Evolutionary conservation across 805 yeast species (phyloP), one percentile per base, ranked within the genome.

Genomic region (Cyberlindnera xishuangbannaensis): DNA sequence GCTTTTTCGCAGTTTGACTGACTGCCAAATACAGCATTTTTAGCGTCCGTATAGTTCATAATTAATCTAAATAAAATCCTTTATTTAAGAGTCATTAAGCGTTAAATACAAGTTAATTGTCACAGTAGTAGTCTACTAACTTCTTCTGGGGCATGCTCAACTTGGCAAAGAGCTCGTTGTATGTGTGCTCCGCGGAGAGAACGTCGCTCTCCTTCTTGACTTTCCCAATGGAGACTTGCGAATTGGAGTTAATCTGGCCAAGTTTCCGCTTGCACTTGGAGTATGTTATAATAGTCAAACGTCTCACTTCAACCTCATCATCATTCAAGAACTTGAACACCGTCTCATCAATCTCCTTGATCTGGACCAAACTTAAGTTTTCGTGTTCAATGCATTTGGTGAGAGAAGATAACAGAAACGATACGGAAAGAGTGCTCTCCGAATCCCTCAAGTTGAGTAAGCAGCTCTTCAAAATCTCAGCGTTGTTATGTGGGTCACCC

Each of bases 81-180:
- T n/a, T n/a, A n/a, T n/a, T n/a, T n/a, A n/a, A n/a, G n/a, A n/a
- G n/a, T n/a, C 11, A 19, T 19, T 19, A 19, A 19, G 22, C 11
- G 10, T 8, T 19, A 11, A 19, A 8, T 8, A 8, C 11, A 8
- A 19, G 8, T 35, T 28, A 44, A 28, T 39, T 43, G 3, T 47
- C 46, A 38, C 52, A 42, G 47, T 71, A 73, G 41, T 66, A 65
- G 35, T 71, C 69, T 12, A 73, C 62, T 31, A 75, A 50, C 40
- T 64, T 69, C 33, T 53, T 55, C 36, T 73, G 78, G 2, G 73
- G 60, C 3, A 48, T 37, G 13, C 67, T 53, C 24, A 73, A 49
- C 36, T 56, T 59, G 21, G 50, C 56, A 40, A 71, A 54, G 4
- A 70, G 51, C 17, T 47, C 39, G 24, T 50, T 53, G 22, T 48